Evolutionary conservation across 192 early-diverging fungal genomes (phyloP), one percentile per base, ranked within the genome.

Genomic region (Rhizoclosmatium sp.): DNA sequence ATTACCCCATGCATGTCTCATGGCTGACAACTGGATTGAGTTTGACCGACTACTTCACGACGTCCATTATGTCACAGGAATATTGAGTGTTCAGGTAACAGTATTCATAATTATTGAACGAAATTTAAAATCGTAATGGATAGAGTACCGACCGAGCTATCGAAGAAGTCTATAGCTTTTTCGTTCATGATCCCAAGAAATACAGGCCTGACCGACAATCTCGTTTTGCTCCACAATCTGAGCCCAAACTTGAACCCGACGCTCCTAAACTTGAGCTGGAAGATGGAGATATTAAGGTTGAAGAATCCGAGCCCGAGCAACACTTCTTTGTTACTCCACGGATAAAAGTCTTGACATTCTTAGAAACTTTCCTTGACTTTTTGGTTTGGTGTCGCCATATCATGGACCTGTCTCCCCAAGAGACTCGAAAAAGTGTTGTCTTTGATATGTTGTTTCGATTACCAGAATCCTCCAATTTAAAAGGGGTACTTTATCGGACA

Each of bases 141-240:
- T 69, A 69, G 67, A 47, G 14, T 47, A n/a, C 42, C 14, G 67
- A 69, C 46, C 42, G 67, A 40, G 67, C 67, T 23, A 69, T 69
- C 23, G 67, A 69, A 23, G 67, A 41, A 10, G 9, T 69, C 3
- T 46, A 42, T 9, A 69, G 42, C 45, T 69, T 69, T 21, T 47
- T 69, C 9, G 12, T 16, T 10, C 46, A 45, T 47, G 46, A 69
- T 21, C 44, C 67, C 3, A 69, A 42, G 23, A 7, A 47, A 41
- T 65, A 65, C 31, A 12, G 62, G 12, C 23, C 41, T 39, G 19
- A 41, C 14, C 62, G 62, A 41, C 62, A 12, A 3, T 40, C 31
- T 16, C 12, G 10, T 23, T 21, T 65, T 39, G 16, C 51, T 12
- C 5, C 5, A 54, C 16, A 54, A 12, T 16, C 5, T 7, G 51